Evolutionary conservation across 257 asterid genomes (phyloP).

Genomic region (Solanum lignicaule): DNA sequence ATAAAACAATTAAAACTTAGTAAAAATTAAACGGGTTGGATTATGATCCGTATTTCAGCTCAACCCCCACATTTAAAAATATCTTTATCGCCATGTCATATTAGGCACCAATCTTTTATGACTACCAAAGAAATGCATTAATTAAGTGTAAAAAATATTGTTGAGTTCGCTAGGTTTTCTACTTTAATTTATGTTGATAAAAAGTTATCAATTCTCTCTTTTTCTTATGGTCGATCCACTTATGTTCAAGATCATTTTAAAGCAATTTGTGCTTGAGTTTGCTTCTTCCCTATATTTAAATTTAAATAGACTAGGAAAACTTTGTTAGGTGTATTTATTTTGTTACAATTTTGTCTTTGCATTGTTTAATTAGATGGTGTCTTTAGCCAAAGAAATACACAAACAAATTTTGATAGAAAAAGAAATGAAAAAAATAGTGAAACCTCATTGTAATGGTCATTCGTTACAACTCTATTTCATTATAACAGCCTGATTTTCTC

Average conservation of each 20-base stretch:
- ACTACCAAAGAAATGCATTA: not conserved
- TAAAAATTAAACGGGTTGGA: too few species aligned
- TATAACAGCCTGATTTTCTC: too few species aligned
- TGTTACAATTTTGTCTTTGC: not conserved
- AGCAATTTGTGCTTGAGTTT: not conserved
- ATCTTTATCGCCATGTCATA: not conserved
- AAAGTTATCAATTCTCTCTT: not conserved
- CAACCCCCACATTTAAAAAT: not conserved
- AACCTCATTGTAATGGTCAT: too few species aligned
- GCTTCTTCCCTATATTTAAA: not conserved
- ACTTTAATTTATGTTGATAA: not conserved
- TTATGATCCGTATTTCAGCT: too few species aligned
- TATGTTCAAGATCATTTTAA: not conserved
- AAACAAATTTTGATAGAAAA: too few species aligned
- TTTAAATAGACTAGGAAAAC: not conserved
- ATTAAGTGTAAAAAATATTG: not conserved
- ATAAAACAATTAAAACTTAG: too few species aligned
- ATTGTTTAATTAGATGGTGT: not conserved
- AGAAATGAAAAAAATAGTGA: not conserved
- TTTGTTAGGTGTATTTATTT: not conserved
- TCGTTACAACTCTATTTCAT: not conserved
- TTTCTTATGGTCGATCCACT: not conserved
- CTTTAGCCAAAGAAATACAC: too few species aligned
- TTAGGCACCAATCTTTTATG: not conserved
- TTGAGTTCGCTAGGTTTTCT: not conserved